phyloP scores from a whole-genome alignment of 305 asterid species.

The Coffea humblotiana region DNA sequence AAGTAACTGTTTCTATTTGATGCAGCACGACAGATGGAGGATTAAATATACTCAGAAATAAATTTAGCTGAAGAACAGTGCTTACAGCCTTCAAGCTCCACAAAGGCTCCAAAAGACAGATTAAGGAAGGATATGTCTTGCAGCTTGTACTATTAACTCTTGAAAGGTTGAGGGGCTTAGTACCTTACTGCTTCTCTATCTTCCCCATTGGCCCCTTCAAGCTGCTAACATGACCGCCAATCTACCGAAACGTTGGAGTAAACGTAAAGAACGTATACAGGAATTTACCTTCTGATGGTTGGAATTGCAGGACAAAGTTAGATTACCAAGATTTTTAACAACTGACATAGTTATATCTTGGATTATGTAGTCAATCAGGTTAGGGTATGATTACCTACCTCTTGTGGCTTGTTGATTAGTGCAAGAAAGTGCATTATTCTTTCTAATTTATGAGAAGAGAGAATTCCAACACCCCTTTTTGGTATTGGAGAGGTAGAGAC shows the following conservation, averaged over 20 bases:
- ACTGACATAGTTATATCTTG: background rate
- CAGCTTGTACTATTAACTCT: slow-evolving; percentile 19
- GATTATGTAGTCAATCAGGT: background rate
- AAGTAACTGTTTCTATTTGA: slow-evolving; percentile 4
- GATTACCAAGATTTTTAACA: background rate
- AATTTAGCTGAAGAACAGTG: slow-evolving; percentile 5
- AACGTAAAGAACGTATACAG: background rate
- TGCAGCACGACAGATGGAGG: slow-evolving; percentile 37
- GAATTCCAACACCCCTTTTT: background rate
- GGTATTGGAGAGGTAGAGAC: background rate
- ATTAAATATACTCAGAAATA: slow-evolving; percentile 9
- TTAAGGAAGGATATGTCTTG: slow-evolving; percentile 22
- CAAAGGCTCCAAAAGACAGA: slow-evolving; percentile 23
- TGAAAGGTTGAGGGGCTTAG: slow-evolving; percentile 27
- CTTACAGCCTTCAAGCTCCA: slow-evolving; percentile 11
- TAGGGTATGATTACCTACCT: background rate
- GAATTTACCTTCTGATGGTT: background rate
- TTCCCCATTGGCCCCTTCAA: slow-evolving; percentile 5
- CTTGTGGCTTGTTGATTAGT: background rate
- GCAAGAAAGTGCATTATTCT: background rate
- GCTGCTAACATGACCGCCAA: background rate
- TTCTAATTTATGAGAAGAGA: background rate
- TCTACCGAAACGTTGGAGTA: background rate
- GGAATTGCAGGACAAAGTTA: background rate
- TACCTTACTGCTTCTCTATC: slow-evolving; percentile 13